A percentile compares a stretch with the other conserved stretches of the same genome.
These are phyloP conservation scores for Pleodorina starrii DNA, from an alignment of 139 green algal genomes.

Conservation along the genomic window DNA sequence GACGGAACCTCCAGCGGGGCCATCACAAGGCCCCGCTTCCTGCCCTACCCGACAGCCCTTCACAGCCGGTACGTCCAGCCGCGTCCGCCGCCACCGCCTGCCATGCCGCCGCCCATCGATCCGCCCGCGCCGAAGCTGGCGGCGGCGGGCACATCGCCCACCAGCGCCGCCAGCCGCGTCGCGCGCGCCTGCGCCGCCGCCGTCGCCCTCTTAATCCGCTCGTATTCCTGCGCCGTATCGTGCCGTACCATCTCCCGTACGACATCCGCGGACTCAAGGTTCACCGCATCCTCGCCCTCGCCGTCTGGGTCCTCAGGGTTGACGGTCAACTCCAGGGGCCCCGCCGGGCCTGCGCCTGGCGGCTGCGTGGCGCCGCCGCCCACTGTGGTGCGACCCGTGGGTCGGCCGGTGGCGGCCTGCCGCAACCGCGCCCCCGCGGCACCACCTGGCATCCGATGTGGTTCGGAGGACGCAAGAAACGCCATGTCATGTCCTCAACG, in stretches of 20 bases:
- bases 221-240: background rate
- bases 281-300: background rate
- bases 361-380: background rate
- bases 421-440: background rate
- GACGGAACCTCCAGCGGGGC: too few species aligned
- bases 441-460: background rate
- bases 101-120: background rate
- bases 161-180: constrained; percentile 10
- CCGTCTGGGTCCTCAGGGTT: background rate
- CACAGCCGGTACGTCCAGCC: background rate
- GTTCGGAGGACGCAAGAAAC: too few species aligned
- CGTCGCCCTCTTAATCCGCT: background rate
- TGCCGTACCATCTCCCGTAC: constrained; percentile 3
- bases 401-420: background rate
- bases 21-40: too few species aligned
- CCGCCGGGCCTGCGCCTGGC: background rate
- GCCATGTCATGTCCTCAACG: too few species aligned
- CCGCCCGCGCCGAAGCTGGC: background rate
- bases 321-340: background rate
- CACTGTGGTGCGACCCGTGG: background rate
- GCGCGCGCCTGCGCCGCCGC: background rate
- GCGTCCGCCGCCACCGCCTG: background rate
- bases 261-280: background rate
- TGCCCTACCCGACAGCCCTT: too few species aligned
- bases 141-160: background rate